Evolutionary conservation across 345 rosid species (phyloP).

Genomic region (Salix brachista): DNA sequence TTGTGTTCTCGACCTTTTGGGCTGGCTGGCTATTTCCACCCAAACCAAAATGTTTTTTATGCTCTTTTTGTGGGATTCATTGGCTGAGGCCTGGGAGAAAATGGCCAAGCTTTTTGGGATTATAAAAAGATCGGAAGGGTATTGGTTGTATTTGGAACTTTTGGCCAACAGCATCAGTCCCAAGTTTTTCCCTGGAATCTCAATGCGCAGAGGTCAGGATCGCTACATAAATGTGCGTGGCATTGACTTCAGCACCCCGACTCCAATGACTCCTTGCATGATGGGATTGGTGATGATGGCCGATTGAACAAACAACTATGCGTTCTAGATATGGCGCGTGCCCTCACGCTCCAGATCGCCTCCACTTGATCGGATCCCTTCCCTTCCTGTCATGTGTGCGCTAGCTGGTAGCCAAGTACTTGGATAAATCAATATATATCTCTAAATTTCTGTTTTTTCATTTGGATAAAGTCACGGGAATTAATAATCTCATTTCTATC

Average conservation of each 20-base stretch:
- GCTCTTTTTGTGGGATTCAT: background rate
- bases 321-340: background rate
- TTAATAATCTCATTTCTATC: too few species aligned
- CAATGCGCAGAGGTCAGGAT: background rate
- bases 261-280: conserved; percentile 9
- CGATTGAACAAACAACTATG: conserved; percentile 7
- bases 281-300: conserved; percentile 31
- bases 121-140: conserved; percentile 20
- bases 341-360: background rate
- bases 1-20: background rate
- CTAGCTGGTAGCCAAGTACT: too few species aligned
- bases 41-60: background rate
- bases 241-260: conserved; percentile 47
- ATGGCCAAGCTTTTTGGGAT: conserved; percentile 24
- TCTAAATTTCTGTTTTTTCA: too few species aligned
- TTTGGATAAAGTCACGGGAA: too few species aligned
- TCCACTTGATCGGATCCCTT: background rate
- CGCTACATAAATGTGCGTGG: background rate
- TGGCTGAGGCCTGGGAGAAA: conserved; percentile 12
- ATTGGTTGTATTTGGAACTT: conserved; percentile 39
- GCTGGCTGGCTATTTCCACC: background rate
- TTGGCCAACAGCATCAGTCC: conserved; percentile 24
- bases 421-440: too few species aligned
- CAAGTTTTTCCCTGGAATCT: conserved; percentile 4
- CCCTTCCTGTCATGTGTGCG: too few species aligned